A percentile compares a stretch with the other conserved stretches of the same genome.
These are phyloP conservation scores for Torulaspora delbrueckii DNA, from an alignment of 805 yeast species.

Conservation along the genomic window DNA sequence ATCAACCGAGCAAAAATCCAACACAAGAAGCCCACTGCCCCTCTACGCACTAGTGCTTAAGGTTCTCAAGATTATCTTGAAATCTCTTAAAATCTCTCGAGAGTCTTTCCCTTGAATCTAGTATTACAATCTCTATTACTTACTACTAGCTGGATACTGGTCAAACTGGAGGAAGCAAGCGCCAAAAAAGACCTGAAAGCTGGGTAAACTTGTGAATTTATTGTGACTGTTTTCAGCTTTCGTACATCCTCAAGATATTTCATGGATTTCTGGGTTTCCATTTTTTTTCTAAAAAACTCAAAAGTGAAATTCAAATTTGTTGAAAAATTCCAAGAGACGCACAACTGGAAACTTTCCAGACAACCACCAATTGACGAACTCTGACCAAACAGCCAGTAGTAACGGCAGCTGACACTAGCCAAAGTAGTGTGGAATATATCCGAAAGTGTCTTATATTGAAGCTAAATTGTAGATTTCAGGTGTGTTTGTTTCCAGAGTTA, in stretches of 20 bases:
- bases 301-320: not conserved
- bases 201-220: constrained; percentile 1
- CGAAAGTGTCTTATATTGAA: not conserved
- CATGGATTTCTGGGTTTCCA: not conserved
- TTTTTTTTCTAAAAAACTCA: no score
- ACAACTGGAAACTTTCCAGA: not conserved
- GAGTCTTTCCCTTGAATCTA: not conserved
- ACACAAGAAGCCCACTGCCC: not conserved
- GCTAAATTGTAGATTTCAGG: not conserved
- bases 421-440: not conserved
- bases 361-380: not conserved
- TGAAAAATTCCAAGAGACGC: not conserved
- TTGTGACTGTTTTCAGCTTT: constrained; percentile 7
- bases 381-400: not conserved
- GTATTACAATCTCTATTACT: no score
- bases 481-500: constrained; percentile 1
- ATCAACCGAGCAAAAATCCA: not conserved
- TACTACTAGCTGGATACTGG: no score
- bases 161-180: not conserved
- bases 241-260: constrained; percentile 2
- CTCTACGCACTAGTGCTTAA: not conserved
- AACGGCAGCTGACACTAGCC: not conserved
- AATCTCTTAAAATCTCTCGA: no score
- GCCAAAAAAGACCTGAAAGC: not conserved
- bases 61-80: not conserved